Evolutionary conservation across 192 early-diverging fungal species (phyloP).

Genomic region (Backusella westeae): DNA sequence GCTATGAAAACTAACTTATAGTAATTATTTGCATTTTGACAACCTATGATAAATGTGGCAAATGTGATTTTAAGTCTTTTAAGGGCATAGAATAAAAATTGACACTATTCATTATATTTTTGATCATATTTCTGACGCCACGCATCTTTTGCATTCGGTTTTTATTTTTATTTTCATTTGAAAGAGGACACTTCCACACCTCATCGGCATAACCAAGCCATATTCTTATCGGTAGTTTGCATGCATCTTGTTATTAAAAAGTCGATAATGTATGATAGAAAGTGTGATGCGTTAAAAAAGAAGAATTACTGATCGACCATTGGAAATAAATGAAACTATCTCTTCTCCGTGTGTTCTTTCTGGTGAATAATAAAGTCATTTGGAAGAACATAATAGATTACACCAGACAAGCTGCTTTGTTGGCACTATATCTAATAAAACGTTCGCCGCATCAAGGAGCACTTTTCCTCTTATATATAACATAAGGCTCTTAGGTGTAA

Average conservation of each 20-base stretch:
- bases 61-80: no score
- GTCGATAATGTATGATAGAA: conserved; percentile 26
- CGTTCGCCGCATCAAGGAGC: conserved; percentile 49
- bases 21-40: no score
- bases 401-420: conserved; percentile 51
- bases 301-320: not conserved
- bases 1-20: no score
- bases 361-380: conserved; percentile 48
- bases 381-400: conserved; percentile 48
- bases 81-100: no score
- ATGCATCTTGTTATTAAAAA: conserved; percentile 47
- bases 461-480: conserved; percentile 41
- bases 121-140: conserved; percentile 26
- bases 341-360: conserved; percentile 42
- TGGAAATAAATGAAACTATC: not conserved
- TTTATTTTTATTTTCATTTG: conserved; percentile 30
- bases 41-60: no score
- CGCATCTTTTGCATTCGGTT: conserved; percentile 42
- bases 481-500: conserved; percentile 53
- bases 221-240: conserved; percentile 44
- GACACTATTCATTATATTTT: not conserved
- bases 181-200: conserved; percentile 26
- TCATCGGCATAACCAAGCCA: conserved; percentile 45
- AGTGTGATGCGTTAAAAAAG: not conserved
- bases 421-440: conserved; percentile 51